A percentile compares a stretch with the other conserved stretches of the same genome.
These are phyloP conservation scores for Dendrobium nobile DNA, from an alignment of 106 monocot species.

Conservation along the genomic window DNA sequence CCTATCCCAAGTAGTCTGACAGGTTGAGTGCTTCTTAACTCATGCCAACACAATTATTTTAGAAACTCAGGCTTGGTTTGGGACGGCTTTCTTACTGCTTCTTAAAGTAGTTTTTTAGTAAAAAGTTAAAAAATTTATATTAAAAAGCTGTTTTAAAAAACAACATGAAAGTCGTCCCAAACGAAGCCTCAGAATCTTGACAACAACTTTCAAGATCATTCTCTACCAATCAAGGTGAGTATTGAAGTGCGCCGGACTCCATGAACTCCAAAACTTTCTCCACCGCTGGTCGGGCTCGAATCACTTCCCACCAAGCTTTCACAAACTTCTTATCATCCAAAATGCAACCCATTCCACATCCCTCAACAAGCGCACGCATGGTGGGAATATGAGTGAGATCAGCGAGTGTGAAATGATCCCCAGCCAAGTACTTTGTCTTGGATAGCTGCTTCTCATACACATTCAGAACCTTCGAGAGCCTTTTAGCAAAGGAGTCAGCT, in stretches of 20 bases:
- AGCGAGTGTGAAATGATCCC: conserved; percentile 42
- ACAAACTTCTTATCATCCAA: not conserved
- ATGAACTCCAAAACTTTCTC: not conserved
- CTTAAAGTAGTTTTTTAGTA: no score
- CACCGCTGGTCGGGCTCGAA: not conserved
- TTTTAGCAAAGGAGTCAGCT: conserved; percentile 14
- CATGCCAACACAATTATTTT: no score
- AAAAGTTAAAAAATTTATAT: no score
- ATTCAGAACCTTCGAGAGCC: conserved; percentile 52
- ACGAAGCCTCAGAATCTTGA: no score
- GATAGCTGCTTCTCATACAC: conserved; percentile 44
- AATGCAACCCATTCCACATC: not conserved
- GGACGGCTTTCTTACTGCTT: no score
- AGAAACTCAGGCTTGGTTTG: no score
- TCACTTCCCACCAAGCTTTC: not conserved
- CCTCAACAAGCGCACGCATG: not conserved
- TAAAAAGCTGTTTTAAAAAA: no score
- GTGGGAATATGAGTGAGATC: conserved; percentile 43
- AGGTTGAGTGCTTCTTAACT: no score
- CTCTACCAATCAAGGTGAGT: not conserved
- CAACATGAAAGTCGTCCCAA: no score
- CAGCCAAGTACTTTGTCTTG: conserved; percentile 39
- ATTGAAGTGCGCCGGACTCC: conserved; percentile 23
- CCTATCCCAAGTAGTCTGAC: no score
- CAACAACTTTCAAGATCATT: no score